Conservation (phyloP, 371 early-diverging fungal species). For the Circinella umbellata region DNA sequence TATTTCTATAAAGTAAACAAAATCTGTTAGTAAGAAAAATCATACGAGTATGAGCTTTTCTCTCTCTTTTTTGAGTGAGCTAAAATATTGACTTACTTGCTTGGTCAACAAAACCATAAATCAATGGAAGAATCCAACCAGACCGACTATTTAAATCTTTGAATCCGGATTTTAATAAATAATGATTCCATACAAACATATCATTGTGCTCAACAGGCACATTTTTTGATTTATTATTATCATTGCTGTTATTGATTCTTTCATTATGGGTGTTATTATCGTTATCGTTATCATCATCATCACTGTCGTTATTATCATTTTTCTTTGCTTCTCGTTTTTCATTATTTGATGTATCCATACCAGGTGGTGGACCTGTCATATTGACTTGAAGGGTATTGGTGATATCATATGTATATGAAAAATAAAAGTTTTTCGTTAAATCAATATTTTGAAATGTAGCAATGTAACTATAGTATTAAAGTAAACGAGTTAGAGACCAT, state of each 20-base stretch:
- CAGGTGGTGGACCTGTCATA: constrained; percentile 58
- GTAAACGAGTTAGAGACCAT: too few species aligned
- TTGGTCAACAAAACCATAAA: constrained; percentile 97
- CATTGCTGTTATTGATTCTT: not conserved
- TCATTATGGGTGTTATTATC: constrained; percentile 6
- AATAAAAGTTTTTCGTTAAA: constrained; percentile 88
- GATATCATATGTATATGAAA: constrained; percentile 93
- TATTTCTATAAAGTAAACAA: constrained; percentile 53
- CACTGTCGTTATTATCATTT: too few species aligned
- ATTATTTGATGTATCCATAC: constrained; percentile 1
- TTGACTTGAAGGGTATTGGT: constrained; percentile 92
- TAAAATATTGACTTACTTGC: too few species aligned
- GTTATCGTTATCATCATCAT: not conserved
- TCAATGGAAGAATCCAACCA: constrained; percentile 89
- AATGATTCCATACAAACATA: constrained; percentile 97
- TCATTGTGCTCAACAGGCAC: constrained; percentile 56
- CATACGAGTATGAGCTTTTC: too few species aligned
- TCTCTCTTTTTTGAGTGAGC: too few species aligned
- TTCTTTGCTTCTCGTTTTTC: not conserved
- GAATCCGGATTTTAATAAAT: constrained; percentile 78
- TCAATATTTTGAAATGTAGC: constrained; percentile 84
- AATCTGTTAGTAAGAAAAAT: not conserved
- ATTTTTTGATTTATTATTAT: not conserved
- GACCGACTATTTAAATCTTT: constrained; percentile 64
- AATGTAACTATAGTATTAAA: constrained; percentile 57